phyloP scores from a whole-genome alignment of 441 rosid genomes.

The Brassica balearica region DNA sequence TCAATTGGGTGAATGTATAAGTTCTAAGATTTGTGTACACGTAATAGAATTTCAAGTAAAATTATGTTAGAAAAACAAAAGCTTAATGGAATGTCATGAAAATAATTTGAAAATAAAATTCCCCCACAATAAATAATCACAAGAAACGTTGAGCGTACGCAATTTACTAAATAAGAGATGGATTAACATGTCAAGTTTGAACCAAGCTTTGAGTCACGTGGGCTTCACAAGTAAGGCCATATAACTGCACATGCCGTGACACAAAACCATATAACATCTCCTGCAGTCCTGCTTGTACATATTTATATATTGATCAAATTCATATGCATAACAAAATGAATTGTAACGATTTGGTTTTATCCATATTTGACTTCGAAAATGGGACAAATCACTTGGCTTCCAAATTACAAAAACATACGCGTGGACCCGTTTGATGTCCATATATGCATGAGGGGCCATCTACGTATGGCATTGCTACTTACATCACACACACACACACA shows the following conservation, averaged over 20 bases:
- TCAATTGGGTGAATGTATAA: background rate
- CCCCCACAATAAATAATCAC: background rate
- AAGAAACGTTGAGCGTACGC: background rate
- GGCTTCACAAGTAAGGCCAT: constrained; percentile 41
- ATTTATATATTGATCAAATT: background rate
- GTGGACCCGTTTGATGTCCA: constrained; percentile 37
- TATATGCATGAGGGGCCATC: constrained; percentile 38
- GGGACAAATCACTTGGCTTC: constrained; percentile 26
- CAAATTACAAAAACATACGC: constrained; percentile 23
- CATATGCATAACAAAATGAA: background rate
- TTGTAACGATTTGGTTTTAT: background rate
- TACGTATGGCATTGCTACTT: constrained; percentile 33
- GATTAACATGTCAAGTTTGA: constrained; percentile 32
- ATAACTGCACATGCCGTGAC: constrained; percentile 42
- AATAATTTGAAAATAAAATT: background rate
- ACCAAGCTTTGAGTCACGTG: constrained; percentile 34
- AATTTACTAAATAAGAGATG: background rate
- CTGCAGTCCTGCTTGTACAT: background rate
- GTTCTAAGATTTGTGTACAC: background rate
- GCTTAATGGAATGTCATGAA: background rate
- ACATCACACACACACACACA: constrained; percentile 14
- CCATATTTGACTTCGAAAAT: constrained; percentile 24
- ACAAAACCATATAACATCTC: constrained; percentile 29
- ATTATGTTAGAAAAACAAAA: background rate
- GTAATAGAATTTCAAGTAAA: background rate